Evolutionary conservation across 1,284 basidiomycete genomes (phyloP).

Genomic region (Cerioporus squamosus): DNA sequence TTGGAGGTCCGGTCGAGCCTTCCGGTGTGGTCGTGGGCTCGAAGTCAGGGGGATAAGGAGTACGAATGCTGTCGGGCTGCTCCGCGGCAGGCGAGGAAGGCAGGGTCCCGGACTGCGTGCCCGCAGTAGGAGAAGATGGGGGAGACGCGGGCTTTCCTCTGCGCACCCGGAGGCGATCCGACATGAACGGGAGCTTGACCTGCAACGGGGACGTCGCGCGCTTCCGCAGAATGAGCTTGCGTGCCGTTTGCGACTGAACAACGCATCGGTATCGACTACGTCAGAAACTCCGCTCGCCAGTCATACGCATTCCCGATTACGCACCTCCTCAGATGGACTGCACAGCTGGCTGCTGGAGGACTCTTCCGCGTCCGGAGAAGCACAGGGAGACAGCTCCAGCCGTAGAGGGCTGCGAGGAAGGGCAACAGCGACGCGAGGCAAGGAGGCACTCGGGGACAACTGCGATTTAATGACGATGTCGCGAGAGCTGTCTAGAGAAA

Average conservation of each 20-base stretch:
- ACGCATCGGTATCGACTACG: neutral
- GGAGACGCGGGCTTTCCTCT: neutral
- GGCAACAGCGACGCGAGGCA: neutral
- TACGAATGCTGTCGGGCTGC: neutral
- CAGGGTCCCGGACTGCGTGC: neutral
- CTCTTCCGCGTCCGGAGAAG: neutral
- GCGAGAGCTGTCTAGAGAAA: too few species aligned
- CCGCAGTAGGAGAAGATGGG: neutral
- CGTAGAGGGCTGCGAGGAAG: neutral
- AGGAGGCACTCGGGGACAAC: neutral
- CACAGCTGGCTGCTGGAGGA: neutral
- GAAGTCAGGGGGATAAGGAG: too few species aligned
- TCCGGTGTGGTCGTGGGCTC: too few species aligned
- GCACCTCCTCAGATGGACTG: neutral
- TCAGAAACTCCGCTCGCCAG: too few species aligned
- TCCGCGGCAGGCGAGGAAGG: neutral
- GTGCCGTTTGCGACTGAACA: constrained; percentile 18
- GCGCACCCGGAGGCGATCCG: constrained; percentile 13
- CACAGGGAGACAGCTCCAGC: neutral
- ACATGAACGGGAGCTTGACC: constrained; percentile 22
- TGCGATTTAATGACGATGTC: neutral
- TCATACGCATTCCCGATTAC: neutral
- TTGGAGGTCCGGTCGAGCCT: too few species aligned
- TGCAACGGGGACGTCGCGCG: constrained; percentile 25
- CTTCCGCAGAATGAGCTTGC: constrained; percentile 21